phyloP scores from a whole-genome alignment of 352 stramenopile genomes.

The Phytopythium litorale region DNA sequence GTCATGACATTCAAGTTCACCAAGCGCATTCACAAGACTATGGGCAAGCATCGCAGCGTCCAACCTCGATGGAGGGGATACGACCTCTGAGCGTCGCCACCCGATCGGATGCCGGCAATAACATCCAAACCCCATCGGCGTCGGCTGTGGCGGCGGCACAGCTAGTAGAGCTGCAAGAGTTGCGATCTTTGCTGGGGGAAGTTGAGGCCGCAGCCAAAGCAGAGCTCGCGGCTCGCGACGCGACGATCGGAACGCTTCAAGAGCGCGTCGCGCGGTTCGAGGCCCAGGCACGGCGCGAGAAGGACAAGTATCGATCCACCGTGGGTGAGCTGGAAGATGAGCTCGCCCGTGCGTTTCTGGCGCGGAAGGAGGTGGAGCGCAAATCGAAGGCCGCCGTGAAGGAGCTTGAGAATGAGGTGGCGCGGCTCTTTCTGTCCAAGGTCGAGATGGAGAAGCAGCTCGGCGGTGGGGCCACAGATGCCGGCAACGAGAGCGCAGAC shows the following conservation, averaged over 20 bases:
- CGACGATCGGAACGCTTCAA: conserved; percentile 23
- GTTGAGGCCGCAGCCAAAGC: conserved; percentile 26
- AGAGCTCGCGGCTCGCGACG: conserved; percentile 22
- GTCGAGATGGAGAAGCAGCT: conserved; percentile 47
- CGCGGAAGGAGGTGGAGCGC: conserved; percentile 41
- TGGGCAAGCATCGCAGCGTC: conserved; percentile 9
- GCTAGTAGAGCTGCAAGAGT: conserved; percentile 28
- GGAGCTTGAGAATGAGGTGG: conserved; percentile 51
- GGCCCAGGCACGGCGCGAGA: conserved; percentile 20
- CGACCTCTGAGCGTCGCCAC: neutral
- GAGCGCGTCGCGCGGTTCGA: conserved; percentile 22
- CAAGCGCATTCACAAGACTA: conserved; percentile 5
- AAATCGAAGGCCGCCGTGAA: conserved; percentile 56
- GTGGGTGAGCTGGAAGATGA: conserved; percentile 53
- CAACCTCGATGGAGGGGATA: neutral
- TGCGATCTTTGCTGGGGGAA: conserved; percentile 28
- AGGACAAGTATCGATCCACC: conserved; percentile 31
- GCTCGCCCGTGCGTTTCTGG: conserved; percentile 43
- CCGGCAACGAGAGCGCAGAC: neutral
- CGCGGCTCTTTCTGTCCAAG: conserved; percentile 48
- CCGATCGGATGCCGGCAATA: neutral
- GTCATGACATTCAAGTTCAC: neutral
- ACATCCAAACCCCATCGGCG: neutral
- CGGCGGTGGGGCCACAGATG: neutral
- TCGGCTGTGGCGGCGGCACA: conserved; percentile 16